Evolutionary conservation across 345 rosid genomes (phyloP).

Genomic region (Syzygium oleosum): DNA sequence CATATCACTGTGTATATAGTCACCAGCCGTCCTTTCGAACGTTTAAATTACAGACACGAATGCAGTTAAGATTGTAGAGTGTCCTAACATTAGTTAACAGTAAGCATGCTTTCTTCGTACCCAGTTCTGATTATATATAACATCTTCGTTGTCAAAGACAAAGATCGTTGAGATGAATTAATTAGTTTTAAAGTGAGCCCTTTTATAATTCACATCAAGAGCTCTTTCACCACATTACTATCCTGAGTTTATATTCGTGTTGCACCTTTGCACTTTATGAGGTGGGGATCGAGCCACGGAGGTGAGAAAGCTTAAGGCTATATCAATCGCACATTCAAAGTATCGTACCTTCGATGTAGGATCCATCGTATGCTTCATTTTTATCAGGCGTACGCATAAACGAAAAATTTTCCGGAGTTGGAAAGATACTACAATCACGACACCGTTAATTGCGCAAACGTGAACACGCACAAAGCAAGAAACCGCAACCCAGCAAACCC

Average conservation of each 20-base stretch:
- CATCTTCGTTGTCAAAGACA: neutral
- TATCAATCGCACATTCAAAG: neutral
- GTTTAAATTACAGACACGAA: neutral
- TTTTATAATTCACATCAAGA: neutral
- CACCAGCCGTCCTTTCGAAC: neutral
- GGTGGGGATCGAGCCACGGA: neutral
- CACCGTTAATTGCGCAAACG: neutral
- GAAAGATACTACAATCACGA: neutral
- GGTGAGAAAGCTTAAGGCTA: neutral
- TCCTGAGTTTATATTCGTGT: neutral
- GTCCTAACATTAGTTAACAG: neutral
- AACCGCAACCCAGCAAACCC: neutral
- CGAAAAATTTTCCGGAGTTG: neutral
- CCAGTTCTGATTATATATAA: neutral
- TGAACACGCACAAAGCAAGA: neutral
- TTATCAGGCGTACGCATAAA: neutral
- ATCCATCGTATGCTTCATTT: neutral
- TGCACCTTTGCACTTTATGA: neutral
- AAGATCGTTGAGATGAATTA: neutral
- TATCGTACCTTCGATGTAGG: neutral
- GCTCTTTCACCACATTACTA: neutral
- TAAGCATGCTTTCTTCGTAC: neutral
- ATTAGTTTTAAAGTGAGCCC: neutral
- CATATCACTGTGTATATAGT: neutral
- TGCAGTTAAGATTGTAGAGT: neutral